Evolutionary conservation across 192 early-diverging fungal genomes (phyloP).

Genomic region (Chytriomyces sp.): DNA sequence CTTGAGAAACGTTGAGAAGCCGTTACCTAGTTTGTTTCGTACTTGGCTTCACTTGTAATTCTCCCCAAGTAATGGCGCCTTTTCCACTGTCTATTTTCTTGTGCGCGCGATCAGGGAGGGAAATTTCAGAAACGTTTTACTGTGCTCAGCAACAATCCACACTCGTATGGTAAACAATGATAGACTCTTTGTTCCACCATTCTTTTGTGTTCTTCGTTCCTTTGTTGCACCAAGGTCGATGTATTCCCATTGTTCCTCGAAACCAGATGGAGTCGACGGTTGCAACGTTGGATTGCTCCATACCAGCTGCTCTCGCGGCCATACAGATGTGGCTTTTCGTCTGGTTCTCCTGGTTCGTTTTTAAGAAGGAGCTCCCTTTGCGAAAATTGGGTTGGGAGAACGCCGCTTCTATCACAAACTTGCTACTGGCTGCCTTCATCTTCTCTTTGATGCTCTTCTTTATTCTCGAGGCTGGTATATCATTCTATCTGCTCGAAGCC

Average conservation of each 20-base stretch:
- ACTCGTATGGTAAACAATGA: constrained; percentile 8
- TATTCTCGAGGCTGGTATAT: not conserved
- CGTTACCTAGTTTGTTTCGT: constrained; percentile 4
- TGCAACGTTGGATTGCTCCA: not conserved
- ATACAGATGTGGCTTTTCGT: not conserved
- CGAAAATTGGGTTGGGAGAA: not conserved
- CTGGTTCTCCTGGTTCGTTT: not conserved
- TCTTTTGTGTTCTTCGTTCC: constrained; percentile 45
- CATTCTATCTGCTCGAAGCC: not conserved
- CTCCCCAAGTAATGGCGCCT: not conserved
- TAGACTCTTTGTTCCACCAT: constrained; percentile 42
- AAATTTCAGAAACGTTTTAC: not conserved
- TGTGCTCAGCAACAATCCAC: not conserved
- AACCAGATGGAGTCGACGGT: not conserved
- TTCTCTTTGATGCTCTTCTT: not conserved
- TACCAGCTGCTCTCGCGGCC: not conserved
- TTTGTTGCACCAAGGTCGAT: not conserved
- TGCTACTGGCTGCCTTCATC: not conserved
- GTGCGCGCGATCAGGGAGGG: not conserved
- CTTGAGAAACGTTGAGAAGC: constrained; percentile 52
- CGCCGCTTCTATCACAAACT: not conserved
- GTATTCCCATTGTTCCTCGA: not conserved
- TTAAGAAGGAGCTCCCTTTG: not conserved
- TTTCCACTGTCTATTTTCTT: not conserved
- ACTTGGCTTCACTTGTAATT: constrained; percentile 19